A percentile compares a stretch with the other conserved stretches of the same genome.
Conservation (phyloP, 2,329 filamentous ascomycete species). For the Pseudogymnoascus pannorum region DNA sequence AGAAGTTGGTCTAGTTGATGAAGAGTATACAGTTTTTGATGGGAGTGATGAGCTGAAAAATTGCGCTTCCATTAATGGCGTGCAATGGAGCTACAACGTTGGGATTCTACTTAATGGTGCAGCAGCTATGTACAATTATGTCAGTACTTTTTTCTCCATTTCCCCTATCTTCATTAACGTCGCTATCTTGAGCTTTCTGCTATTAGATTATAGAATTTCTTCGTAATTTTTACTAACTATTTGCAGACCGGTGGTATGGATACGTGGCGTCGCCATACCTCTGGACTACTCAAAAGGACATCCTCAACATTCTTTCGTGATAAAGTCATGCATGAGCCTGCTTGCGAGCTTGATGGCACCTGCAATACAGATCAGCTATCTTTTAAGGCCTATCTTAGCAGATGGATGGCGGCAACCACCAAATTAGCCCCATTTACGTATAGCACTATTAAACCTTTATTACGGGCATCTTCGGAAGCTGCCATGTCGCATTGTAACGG, state of each 20-base stretch:
- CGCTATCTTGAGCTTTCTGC: neutral
- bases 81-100: constrained; percentile 65
- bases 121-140: constrained; percentile 63
- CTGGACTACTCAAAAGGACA: constrained; percentile 47
- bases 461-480: constrained; percentile 48
- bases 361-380: constrained; percentile 58
- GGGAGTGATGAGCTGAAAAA: constrained; percentile 50
- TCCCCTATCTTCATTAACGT: neutral
- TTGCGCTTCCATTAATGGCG: constrained; percentile 50
- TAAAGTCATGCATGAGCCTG: constrained; percentile 56
- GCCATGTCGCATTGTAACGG: constrained; percentile 52
- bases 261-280: constrained; percentile 51
- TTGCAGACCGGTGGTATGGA: constrained; percentile 37
- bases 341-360: constrained; percentile 53
- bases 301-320: constrained; percentile 50
- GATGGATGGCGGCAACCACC: constrained; percentile 54
- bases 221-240: constrained; percentile 15
- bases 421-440: constrained; percentile 57
- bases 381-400: constrained; percentile 56
- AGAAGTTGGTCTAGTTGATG: constrained; percentile 49
- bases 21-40: constrained; percentile 54
- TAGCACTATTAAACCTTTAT: constrained; percentile 43
- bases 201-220: neutral
- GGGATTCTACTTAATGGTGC: constrained; percentile 59
- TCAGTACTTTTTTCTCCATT: constrained; percentile 25